Evolutionary conservation across 768 basidiomycete genomes (phyloP).

Genomic region (Pisolithus marmoratus): DNA sequence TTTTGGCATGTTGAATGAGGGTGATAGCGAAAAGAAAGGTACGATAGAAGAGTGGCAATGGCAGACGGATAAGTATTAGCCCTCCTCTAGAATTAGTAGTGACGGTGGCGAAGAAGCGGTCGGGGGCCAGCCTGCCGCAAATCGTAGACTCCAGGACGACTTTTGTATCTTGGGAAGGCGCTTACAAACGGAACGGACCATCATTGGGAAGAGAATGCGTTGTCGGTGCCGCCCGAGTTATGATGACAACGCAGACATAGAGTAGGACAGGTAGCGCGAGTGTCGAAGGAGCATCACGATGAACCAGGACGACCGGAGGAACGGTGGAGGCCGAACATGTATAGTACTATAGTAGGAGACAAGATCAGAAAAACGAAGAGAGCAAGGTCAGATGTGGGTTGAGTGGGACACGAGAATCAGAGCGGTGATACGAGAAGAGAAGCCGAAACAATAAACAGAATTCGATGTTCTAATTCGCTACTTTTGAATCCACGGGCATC

Average conservation of each 20-base stretch:
- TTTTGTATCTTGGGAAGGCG: background rate
- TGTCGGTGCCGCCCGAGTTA: background rate
- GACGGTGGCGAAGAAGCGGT: background rate
- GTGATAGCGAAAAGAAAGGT: background rate
- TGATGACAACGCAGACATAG: background rate
- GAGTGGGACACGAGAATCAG: background rate
- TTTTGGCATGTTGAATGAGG: background rate
- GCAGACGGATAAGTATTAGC: background rate
- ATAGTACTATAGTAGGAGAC: conserved; percentile 1
- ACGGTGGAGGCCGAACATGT: conserved; percentile 1
- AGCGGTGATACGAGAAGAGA: background rate
- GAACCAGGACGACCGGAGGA: background rate
- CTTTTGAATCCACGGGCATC: background rate
- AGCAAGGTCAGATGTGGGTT: background rate
- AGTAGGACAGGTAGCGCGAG: background rate
- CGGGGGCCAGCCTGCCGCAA: background rate
- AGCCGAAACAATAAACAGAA: background rate
- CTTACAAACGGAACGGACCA: background rate
- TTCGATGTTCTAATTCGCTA: background rate
- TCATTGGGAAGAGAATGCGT: background rate
- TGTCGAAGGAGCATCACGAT: background rate
- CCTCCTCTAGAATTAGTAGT: background rate
- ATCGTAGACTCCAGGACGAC: background rate
- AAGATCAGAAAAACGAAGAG: background rate
- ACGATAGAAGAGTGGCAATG: background rate